Conservation (phyloP, 129 eudicot species). For the Heracleum sosnowskyi region DNA sequence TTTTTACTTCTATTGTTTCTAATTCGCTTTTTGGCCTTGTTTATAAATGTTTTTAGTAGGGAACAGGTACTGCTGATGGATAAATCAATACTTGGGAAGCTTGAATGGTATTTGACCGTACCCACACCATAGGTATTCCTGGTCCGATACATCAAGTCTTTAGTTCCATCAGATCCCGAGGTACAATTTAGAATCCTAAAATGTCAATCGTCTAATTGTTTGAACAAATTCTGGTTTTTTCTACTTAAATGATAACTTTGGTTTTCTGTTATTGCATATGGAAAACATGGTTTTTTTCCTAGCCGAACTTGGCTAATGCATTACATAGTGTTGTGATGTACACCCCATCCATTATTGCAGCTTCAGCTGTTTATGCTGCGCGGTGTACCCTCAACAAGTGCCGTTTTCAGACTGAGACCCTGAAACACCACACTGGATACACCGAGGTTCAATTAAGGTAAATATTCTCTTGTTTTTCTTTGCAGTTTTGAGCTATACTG, state of each 20-base stretch:
- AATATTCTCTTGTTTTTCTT: background rate
- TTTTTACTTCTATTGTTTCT: too few relatives aligned
- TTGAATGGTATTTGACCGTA: slow-evolving; percentile 82
- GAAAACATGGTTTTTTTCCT: slow-evolving; percentile 68
- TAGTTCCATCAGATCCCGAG: slow-evolving; percentile 54
- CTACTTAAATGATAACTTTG: too few relatives aligned
- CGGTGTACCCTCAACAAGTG: slow-evolving; percentile 46
- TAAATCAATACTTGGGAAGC: slow-evolving; percentile 55
- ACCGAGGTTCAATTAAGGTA: slow-evolving; percentile 54
- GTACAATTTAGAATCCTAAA: slow-evolving; percentile 23
- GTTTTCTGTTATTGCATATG: too few relatives aligned
- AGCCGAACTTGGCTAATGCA: slow-evolving; percentile 67
- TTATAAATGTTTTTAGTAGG: too few relatives aligned
- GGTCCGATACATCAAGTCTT: slow-evolving; percentile 69
- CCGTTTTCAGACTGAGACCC: slow-evolving; percentile 71
- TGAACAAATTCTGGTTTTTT: too few relatives aligned
- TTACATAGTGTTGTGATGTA: slow-evolving; percentile 36
- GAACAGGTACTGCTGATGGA: too few relatives aligned
- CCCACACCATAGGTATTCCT: slow-evolving; percentile 92
- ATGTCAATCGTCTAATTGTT: too few relatives aligned
- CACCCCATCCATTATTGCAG: slow-evolving; percentile 68
- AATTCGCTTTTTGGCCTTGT: too few relatives aligned
- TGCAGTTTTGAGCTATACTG: background rate
- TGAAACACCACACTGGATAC: slow-evolving; percentile 69
- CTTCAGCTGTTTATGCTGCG: slow-evolving; percentile 84